phyloP scores from a whole-genome alignment of 2,329 filamentous ascomycete genomes.

The Sporothrix dimorphospora region DNA sequence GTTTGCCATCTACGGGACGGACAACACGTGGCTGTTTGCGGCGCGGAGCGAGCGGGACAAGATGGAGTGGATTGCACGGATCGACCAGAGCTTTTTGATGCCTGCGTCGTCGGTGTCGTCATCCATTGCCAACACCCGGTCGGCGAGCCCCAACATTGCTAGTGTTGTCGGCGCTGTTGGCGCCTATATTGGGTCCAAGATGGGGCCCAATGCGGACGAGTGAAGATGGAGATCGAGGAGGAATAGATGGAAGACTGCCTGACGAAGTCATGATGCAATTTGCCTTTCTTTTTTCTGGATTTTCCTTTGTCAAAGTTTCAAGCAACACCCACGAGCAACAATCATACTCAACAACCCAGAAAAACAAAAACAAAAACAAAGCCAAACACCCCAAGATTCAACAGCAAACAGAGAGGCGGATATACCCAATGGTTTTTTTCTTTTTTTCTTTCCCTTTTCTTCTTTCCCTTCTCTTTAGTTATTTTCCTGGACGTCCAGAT shows the following conservation, averaged over 20 bases:
- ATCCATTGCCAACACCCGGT: slow-evolving; percentile 48
- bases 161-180: slow-evolving; percentile 23
- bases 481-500: background rate
- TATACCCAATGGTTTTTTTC: slow-evolving; percentile 21
- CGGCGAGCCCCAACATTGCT: slow-evolving; percentile 42
- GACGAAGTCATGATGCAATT: slow-evolving; percentile 18
- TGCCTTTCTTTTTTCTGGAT: background rate
- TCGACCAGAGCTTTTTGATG: slow-evolving; percentile 74
- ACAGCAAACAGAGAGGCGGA: slow-evolving; percentile 19
- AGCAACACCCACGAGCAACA: background rate
- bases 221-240: background rate
- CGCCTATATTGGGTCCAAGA: slow-evolving; percentile 25
- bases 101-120: slow-evolving; percentile 38
- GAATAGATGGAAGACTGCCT: slow-evolving; percentile 14
- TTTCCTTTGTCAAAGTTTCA: slow-evolving; percentile 5
- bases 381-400: background rate
- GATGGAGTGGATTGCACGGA: slow-evolving; percentile 93
- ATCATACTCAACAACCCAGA: background rate
- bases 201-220: background rate
- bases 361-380: background rate
- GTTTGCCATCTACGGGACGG: slow-evolving; percentile 91
- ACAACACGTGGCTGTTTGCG: slow-evolving; percentile 95
- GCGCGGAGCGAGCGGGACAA: slow-evolving; percentile 88
- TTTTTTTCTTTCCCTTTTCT: background rate
- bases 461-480: background rate